Base-by-base conservation (phyloP, 345 rosid species). In the Hypericum androsaemum region DNA sequence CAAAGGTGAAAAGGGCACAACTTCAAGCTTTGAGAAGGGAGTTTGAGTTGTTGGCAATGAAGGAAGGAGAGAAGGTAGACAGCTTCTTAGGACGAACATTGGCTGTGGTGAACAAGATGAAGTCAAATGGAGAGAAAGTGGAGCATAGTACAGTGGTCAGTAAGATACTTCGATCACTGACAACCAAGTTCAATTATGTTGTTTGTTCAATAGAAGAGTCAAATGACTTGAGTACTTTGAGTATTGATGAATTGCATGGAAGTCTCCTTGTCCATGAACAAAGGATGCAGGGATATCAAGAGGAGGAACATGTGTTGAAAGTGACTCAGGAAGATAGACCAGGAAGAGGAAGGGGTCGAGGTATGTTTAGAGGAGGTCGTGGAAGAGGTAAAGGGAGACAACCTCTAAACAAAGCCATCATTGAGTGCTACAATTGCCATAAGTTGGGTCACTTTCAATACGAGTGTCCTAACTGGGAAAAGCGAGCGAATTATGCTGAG, bases 241-340 rank as follows among this genome's bases (percentile, higher is more conserved):
- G 15, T 7, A 50, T 59, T 49, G 59, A 56, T 41, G 63, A 49
- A 14, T 37, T 59, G 1, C 40, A 50, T n/a, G 37, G 56, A 10
- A 48, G 48, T 40, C 40, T 56, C 38, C 37, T 59, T 28, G 56
- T 50, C 7, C 63, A 58, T 41, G 61, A 47, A 48, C 53, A 57
- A 37, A 8, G 37, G 14, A 47, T 58, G 54, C 32, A 46, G 14
- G 53, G 39, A 17, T 6, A 15, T 16, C 61, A 58, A 5, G 10
- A n/a, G 11, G 61, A 58, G 8, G 61, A 58, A 38, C 39, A 47
- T 2, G 53, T 17, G 6, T 58, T 58, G 41, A 57, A 12, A 14
- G 52, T 57, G 5, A 6, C 37, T 32, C 16, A 8, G 36, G 42
- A 41, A 8, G 53, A 47, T 16, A 37, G 13, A 1, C 45, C 53